A percentile compares a stretch with the other conserved stretches of the same genome.
Conservation (phyloP, 371 early-diverging fungal genomes). For the Lichtheimia ornata region DNA sequence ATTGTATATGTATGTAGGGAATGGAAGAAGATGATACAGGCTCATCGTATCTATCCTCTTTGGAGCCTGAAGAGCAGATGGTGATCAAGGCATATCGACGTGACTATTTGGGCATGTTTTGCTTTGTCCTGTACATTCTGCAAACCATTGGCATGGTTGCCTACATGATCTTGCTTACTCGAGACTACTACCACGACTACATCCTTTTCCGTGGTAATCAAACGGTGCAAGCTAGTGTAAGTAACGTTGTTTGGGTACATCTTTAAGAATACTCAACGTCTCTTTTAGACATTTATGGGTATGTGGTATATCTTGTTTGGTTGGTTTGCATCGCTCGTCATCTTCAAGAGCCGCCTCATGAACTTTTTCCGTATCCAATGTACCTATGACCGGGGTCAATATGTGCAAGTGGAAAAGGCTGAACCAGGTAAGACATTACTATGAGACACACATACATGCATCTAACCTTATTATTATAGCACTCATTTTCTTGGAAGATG, state of each 20-base stretch:
- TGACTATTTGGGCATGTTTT: conserved; percentile 29
- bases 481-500: conserved; percentile 56
- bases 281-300: conserved; percentile 36
- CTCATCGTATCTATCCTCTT: conserved; percentile 6
- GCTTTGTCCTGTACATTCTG: conserved; percentile 22
- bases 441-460: neutral
- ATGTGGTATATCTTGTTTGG: conserved; percentile 69
- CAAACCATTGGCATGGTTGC: conserved; percentile 47
- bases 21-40: neutral
- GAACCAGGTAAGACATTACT: conserved; percentile 27
- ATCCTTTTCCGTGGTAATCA: conserved; percentile 32
- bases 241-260: conserved; percentile 17
- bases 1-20: too few relatives aligned
- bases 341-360: conserved; percentile 44
- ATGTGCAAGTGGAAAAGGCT: conserved; percentile 68
- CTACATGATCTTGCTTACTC: conserved; percentile 37
- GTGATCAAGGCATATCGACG: conserved; percentile 42
- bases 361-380: conserved; percentile 71
- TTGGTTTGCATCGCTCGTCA: conserved; percentile 63
- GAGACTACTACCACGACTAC: conserved; percentile 43
- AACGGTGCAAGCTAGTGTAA: conserved; percentile 32
- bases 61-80: conserved; percentile 35
- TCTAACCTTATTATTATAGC: conserved; percentile 18
- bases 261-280: conserved; percentile 11
- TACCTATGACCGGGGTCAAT: conserved; percentile 48